Evolutionary conservation across 805 yeast genomes (phyloP), one percentile per base, ranked within the genome.

Genomic region (Candida hungchunana): DNA sequence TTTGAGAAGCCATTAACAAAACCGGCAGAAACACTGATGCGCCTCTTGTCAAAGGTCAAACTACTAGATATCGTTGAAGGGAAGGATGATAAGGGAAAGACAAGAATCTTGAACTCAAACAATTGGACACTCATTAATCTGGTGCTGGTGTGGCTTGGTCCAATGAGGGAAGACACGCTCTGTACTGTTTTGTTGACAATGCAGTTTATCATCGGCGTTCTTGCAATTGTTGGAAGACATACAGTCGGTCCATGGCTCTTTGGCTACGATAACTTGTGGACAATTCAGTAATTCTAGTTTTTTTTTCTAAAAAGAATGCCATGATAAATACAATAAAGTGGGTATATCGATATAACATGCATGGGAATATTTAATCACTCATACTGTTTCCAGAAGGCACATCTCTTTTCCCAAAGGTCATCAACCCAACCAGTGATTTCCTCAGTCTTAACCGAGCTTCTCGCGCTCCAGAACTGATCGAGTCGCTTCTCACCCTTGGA

Each of bases 61-160:
- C 60, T 90, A 22, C 58, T 88, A 8, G 66, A 66, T 11, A 36
- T 50, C 44, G 54, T 70, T 43, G 40, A 56, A 35, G 39, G 40
- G 3, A 33, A 38, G 12, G 43, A 34, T 14, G 40, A 37, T 8
- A 20, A 23, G 6, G 51, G 61, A 37, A 43, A 55, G 16, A 48
- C 47, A 6, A 49, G 51, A 18, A 43, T 66, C 2, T 34, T 39
- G 20, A 42, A 44, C 11, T 38, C 42, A 6, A 56, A 50, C 18
- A 93, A 93, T 55, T 69, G 90, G 74, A 93, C 99, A 2, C 61
- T 93, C 32, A 88, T 93, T 46, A 93, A 90, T 55, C 65, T 93
- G 43, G 71, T 74, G 2, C 63, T 90, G 27, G 95, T 90, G 8
- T 78, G 88, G 84, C 67, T 81, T 28, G 98, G 98, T 1, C 97